phyloP scores from a whole-genome alignment of 164 flowering plant genomes.

The Vitis vinifera region ASM3070453v1 NC_081813.1:387501-388000 shows the following conservation, averaged over 20 bases:
- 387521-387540: background rate
- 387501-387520: background rate
- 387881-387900: constrained; percentile 77
- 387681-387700: constrained; percentile 96
- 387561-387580: too few species aligned
- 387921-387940: too few species aligned
- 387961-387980: too few species aligned
- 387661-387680: background rate
- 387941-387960: too few species aligned
- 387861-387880: constrained; percentile 13
- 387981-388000: too few species aligned
- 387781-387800: constrained; percentile 5
- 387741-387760: constrained; percentile 45
- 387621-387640: background rate
- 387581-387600: too few species aligned
- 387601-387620: background rate
- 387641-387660: too few species aligned
- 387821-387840: constrained; percentile 13
- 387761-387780: constrained; percentile 25
- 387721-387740: constrained; percentile 35
- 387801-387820: constrained; percentile 28
- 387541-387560: too few species aligned
- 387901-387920: too few species aligned
- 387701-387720: constrained; percentile 76
- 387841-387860: background rate